Base-by-base conservation (phyloP, 805 yeast genomes). In the Hagleromyces aurorensis region DNA sequence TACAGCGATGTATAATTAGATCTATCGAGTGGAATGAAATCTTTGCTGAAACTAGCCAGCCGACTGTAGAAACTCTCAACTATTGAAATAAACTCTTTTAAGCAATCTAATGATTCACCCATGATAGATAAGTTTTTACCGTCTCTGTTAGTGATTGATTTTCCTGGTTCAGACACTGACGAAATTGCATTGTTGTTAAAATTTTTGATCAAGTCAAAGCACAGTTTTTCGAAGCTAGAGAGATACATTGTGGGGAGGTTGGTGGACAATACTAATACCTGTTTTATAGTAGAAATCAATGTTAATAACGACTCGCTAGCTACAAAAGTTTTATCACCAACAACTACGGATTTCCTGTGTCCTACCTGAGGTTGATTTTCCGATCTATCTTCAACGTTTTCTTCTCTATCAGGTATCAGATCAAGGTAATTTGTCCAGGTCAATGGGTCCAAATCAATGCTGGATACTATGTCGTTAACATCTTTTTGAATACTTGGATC, bases 311-410 rank as follows among this genome's bases (percentile, higher is more conserved):
- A 62, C n/a, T 64, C 64, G 22, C 80, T 72, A 1, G 78, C 70
- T 21, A 73, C 75, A 43, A 69, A 73, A 0, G 78, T 69, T 32
- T 69, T 65, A 22, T 69, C 73, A 13, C 67, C 72, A 21, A 78
- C 68, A 25, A 67, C 64, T 19, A 59, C 57, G 1, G 67, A 59
- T 37, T 62, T 56, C 30, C 59, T 53, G 23, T 59, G 61, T 5
- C 63, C 63, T 8, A 33, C 30, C 7, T 26, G 31, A 5, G 30
- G 25, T 13, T 36, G 34, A 6, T 33, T 33, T 14, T 29, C 40
- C 14, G 35, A 34, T 12, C 27, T 21, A 15, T 30, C 32, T n/a
- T 24, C 21, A 7, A 30, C 38, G 9, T 34, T 41, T 10, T 33
- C 27, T 21, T 37, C 33, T 7, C 21, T 16, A 9, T 15, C 15